Conservation (phyloP, 208 protist species). For the Crithidia fasciculata region DNA sequence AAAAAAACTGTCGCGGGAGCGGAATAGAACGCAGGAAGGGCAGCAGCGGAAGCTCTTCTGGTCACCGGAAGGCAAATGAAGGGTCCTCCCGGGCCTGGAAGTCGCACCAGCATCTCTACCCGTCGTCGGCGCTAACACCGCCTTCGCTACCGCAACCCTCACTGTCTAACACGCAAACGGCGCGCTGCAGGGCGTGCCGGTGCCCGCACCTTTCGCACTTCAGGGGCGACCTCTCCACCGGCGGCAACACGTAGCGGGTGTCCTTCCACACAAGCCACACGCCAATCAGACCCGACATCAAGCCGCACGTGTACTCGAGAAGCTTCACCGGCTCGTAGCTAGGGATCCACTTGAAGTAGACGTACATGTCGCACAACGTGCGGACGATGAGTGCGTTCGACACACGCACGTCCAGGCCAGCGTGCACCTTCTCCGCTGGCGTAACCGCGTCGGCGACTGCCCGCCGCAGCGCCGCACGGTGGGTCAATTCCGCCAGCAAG, state of each 20-base stretch:
- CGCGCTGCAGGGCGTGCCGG: conserved; percentile 23
- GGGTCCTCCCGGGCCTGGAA: too few relatives aligned
- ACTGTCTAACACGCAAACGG: conserved; percentile 24
- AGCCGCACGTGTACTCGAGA: conserved; percentile 70
- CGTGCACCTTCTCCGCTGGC: conserved; percentile 28
- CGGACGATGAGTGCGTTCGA: conserved; percentile 69
- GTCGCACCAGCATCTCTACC: neutral
- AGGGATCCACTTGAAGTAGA: conserved; percentile 92
- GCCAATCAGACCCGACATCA: conserved; percentile 74
- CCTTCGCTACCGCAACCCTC: conserved; percentile 23
- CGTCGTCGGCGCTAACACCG: conserved; percentile 24
- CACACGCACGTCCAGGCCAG: conserved; percentile 40
- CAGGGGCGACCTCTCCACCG: neutral
- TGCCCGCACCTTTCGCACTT: neutral
- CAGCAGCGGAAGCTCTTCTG: too few relatives aligned
- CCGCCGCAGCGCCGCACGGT: conserved; percentile 20
- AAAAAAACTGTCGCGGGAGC: neutral
- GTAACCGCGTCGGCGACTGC: conserved; percentile 17
- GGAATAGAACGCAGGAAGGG: too few relatives aligned
- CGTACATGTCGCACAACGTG: conserved; percentile 85
- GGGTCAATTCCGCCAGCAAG: conserved; percentile 57
- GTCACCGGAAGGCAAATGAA: too few relatives aligned
- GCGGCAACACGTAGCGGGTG: conserved; percentile 37
- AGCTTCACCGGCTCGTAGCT: conserved; percentile 76
- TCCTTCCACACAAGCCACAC: conserved; percentile 86